Evolutionary conservation across 306 rosid species (phyloP).

Genomic region (Inga leiocalycina): DNA sequence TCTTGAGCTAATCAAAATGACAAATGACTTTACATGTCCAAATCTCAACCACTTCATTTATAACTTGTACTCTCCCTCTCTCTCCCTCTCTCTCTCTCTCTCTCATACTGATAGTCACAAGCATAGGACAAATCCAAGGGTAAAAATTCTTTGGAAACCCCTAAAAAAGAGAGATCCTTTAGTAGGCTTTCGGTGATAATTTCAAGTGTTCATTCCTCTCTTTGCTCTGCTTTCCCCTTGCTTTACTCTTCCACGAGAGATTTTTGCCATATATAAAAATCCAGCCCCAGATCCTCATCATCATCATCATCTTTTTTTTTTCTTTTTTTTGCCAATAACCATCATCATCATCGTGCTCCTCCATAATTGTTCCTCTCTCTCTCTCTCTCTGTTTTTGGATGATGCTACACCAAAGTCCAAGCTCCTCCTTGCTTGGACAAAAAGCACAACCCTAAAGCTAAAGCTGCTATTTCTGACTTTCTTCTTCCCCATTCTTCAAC

Average conservation of each 20-base stretch:
- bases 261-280: background rate
- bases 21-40: background rate
- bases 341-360: background rate
- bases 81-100: background rate
- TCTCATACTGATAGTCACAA: background rate
- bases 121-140: constrained; percentile 16
- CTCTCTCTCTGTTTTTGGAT: constrained; percentile 11
- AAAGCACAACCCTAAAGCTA: constrained; percentile 32
- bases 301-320: background rate
- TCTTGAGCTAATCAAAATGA: background rate
- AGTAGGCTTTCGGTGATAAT: constrained; percentile 93
- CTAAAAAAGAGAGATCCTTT: constrained; percentile 44
- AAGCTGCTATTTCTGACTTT: constrained; percentile 69
- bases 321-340: too few relatives aligned
- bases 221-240: constrained; percentile 32
- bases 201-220: constrained; percentile 50
- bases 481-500: constrained; percentile 2
- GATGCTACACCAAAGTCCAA: constrained; percentile 9
- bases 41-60: background rate
- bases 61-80: background rate
- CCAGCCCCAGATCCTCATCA: constrained; percentile 21
- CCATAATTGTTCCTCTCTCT: constrained; percentile 30
- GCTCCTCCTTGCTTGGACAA: background rate
- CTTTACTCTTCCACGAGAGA: constrained; percentile 28
- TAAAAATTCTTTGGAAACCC: constrained; percentile 57